Conservation (phyloP, 23 red algal genomes). For the Agarophyton chilense region DNA sequence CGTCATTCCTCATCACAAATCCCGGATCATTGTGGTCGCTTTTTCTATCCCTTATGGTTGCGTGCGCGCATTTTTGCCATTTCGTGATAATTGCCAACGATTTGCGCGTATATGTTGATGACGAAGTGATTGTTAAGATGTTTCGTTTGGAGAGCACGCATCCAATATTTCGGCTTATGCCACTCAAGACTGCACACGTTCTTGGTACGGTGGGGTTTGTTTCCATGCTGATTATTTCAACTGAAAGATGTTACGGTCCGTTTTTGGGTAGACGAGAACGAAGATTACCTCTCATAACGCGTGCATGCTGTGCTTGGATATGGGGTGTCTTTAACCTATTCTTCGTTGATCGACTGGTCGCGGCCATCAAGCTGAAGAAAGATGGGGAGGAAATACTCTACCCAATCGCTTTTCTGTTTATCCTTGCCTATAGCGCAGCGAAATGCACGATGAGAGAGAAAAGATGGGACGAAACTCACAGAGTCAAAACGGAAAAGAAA, state of each 20-base stretch:
- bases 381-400: not conserved
- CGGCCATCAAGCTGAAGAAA: not conserved
- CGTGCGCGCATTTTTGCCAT: slow-evolving; percentile 44
- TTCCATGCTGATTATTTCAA: not conserved
- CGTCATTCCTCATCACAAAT: slow-evolving; percentile 18
- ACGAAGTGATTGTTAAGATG: not conserved
- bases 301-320: not conserved
- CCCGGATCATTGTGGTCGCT: slow-evolving; percentile 10
- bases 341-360: slow-evolving; percentile 19
- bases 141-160: slow-evolving; percentile 1
- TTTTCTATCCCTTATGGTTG: slow-evolving; percentile 43
- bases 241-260: slow-evolving; percentile 26
- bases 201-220: slow-evolving; percentile 18
- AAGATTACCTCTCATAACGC: not conserved
- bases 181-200: slow-evolving; percentile 2
- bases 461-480: not conserved
- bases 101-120: slow-evolving; percentile 19
- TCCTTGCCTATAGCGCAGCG: not conserved
- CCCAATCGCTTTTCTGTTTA: not conserved
- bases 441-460: not conserved
- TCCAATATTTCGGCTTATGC: slow-evolving; percentile 15
- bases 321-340: slow-evolving; percentile 13
- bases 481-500: not conserved
- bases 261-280: not conserved
- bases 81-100: slow-evolving; percentile 48